Evolutionary conservation across 2,329 filamentous ascomycete genomes (phyloP).

Genomic region (Stemphylium lycopersici): DNA sequence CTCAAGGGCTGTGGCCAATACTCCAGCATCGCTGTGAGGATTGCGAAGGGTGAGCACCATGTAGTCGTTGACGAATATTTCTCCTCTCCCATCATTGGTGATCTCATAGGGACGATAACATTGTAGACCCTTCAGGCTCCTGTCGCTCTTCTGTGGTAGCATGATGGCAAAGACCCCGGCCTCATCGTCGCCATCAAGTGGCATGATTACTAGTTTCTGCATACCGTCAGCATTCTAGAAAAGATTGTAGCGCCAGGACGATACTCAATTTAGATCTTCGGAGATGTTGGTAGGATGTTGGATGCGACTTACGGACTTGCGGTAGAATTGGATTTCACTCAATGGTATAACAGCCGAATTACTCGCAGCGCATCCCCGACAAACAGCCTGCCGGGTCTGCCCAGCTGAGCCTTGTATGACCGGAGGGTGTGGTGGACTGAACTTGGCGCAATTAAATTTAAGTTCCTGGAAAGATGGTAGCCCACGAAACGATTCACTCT

Average conservation of each 20-base stretch:
- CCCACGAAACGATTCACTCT: slow-evolving; percentile 14
- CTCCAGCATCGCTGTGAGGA: slow-evolving; percentile 3
- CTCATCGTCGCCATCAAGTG: slow-evolving; percentile 18
- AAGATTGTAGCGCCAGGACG: too few species aligned
- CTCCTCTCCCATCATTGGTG: not conserved
- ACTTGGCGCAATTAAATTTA: slow-evolving; percentile 13
- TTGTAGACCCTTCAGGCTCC: slow-evolving; percentile 18
- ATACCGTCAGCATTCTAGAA: not conserved
- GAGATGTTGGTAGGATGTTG: too few species aligned
- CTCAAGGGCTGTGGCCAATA: slow-evolving; percentile 3
- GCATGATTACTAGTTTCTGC: slow-evolving; percentile 29
- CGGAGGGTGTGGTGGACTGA: slow-evolving; percentile 16
- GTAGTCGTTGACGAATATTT: slow-evolving; percentile 18
- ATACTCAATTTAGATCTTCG: not conserved
- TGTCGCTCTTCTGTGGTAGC: slow-evolving; percentile 20
- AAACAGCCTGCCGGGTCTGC: slow-evolving; percentile 22
- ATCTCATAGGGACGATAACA: slow-evolving; percentile 23
- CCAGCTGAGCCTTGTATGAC: not conserved
- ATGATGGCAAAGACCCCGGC: slow-evolving; percentile 28
- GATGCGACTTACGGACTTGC: slow-evolving; percentile 11
- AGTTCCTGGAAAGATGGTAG: slow-evolving; percentile 22
- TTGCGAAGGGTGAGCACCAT: slow-evolving; percentile 22
- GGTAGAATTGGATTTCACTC: slow-evolving; percentile 19
- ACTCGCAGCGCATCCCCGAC: slow-evolving; percentile 23
- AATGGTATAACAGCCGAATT: slow-evolving; percentile 19